Percentiles rank a stretch among this genome's conserved stretches.
Evolutionary conservation across 2,329 filamentous ascomycete genomes (phyloP).

Genomic region (Pyrenophora graminea): DNA sequence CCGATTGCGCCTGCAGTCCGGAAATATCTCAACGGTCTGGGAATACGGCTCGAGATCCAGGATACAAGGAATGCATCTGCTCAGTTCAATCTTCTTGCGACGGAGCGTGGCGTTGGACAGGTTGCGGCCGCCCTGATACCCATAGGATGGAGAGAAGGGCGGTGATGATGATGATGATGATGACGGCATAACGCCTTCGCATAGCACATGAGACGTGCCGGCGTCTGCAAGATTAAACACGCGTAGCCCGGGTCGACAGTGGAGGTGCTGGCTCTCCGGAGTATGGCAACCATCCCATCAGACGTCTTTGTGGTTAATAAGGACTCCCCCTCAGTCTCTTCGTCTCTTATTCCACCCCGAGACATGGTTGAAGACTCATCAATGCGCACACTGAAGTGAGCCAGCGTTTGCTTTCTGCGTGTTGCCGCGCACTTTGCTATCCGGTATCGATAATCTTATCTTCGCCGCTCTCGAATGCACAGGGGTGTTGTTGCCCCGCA

Average conservation of each 20-base stretch:
- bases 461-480: slow-evolving; percentile 17
- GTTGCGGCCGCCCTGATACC: slow-evolving; percentile 88
- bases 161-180: slow-evolving; percentile 14
- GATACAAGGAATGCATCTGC: slow-evolving; percentile 93
- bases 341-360: no score
- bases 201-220: no score
- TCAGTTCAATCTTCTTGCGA: slow-evolving; percentile 94
- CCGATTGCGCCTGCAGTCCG: slow-evolving; percentile 78
- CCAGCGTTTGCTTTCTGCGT: not conserved
- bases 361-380: no score
- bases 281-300: no score
- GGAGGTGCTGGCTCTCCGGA: no score
- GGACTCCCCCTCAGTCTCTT: no score
- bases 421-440: not conserved
- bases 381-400: no score
- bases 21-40: slow-evolving; percentile 72
- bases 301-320: no score
- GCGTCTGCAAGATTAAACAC: no score
- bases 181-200: no score
- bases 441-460: slow-evolving; percentile 32
- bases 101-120: slow-evolving; percentile 82
- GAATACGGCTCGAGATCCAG: slow-evolving; percentile 83
- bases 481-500: not conserved
- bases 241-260: no score
- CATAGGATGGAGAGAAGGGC: slow-evolving; percentile 72